Base-by-base conservation (phyloP, 2,329 filamentous ascomycete genomes). In the Paraphaeosphaeria minitans region DNA sequence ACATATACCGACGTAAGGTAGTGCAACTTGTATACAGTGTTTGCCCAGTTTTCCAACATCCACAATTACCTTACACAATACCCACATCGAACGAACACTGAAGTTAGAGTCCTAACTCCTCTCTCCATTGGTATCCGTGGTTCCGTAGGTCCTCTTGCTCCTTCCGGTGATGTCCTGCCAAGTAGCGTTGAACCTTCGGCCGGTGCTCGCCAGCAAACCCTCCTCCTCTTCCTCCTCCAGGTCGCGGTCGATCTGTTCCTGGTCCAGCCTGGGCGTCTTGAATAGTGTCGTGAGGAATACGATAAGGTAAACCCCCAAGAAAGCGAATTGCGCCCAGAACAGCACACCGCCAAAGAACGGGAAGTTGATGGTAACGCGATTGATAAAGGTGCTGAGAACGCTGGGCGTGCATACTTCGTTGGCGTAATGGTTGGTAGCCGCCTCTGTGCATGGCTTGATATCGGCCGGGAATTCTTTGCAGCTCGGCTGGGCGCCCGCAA, bases 291-390 rank as follows among this genome's bases (percentile, higher is more conserved):
- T 90, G 22, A 92, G 59, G 67, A 97, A 91, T 13, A 96, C 88
- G 55, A 97, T 79, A 10, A 97, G 76, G 77, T 96, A 97, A 21
- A 97, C 77, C 24, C 81, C 89, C 45, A 99, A 79, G 79, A 99
- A 98, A 13, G 85, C 90, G 73, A 97, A 98, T 71, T 99, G 95
- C 0, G 93, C 91, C 93, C 93, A 99, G 77, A 98, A 99, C 66
- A 92, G 86, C n/a, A 98, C 81, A 12, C 89, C 87, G 12, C 95
- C 95, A 71, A 99, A 96, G 74, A 97, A 92, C 6, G 95, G 93
- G 84, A 95, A 99, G 74, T 96, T 97, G 71, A 97, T 85, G 22
- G 91, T 93, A 60, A 97, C 87, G 46, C 93, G 88, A 77, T 98
- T 97, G 64, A 99, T 83, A 78, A 99, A 96, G 0, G 92, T 97